Evolutionary conservation across 345 rosid species (phyloP).

Genomic region (Lepidium aucheri): DNA sequence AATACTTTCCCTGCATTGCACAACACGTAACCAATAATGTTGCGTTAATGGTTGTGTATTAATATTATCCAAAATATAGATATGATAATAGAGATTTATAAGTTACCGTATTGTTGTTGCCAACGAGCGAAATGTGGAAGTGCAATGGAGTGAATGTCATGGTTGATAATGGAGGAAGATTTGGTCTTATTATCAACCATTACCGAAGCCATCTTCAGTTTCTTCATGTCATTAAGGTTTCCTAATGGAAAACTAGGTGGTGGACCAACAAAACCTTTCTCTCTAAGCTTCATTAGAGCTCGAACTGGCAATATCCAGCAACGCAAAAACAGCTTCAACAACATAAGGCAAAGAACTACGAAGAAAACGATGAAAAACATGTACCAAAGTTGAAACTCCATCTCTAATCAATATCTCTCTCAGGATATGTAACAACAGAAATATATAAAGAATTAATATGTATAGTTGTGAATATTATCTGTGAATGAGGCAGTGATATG

Average conservation of each 20-base stretch:
- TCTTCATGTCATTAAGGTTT: conserved; percentile 61
- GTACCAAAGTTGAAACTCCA: conserved; percentile 14
- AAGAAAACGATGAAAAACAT: conserved; percentile 6
- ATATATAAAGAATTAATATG: too few relatives aligned
- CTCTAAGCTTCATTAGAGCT: conserved; percentile 46
- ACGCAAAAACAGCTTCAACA: conserved; percentile 35
- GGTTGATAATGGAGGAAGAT: conserved; percentile 32
- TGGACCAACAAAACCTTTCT: conserved; percentile 72
- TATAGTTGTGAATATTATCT: not conserved
- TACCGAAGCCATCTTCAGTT: not conserved
- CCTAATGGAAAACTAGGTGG: conserved; percentile 76
- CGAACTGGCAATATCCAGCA: conserved; percentile 58
- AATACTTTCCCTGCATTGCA: conserved; percentile 72
- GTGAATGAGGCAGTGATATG: not conserved
- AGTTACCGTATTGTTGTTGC: conserved; percentile 64
- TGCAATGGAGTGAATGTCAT: conserved; percentile 72
- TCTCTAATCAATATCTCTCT: not conserved
- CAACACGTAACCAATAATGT: not conserved
- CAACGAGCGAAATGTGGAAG: conserved; percentile 77
- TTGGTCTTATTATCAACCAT: conserved; percentile 14
- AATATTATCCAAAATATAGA: not conserved
- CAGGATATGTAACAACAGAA: too few relatives aligned
- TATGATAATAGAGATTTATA: not conserved
- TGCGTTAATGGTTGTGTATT: not conserved
- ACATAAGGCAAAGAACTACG: conserved; percentile 20